Evolutionary conservation across 208 protist species (phyloP), one percentile per base, ranked within the genome.

Genomic region (Acanthamoeba rhysodes): DNA sequence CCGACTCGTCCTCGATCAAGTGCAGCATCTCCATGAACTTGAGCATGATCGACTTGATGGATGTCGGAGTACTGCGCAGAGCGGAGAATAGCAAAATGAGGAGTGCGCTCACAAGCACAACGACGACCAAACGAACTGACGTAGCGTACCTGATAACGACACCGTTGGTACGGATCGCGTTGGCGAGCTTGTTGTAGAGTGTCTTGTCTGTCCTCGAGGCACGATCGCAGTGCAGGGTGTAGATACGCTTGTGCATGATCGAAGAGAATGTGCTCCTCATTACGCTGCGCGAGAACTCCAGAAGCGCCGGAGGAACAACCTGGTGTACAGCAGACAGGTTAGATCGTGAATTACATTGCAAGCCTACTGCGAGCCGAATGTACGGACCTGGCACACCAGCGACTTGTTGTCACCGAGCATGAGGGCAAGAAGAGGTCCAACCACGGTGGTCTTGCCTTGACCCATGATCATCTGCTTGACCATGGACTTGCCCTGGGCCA

Each of bases 381-480:
- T 45, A 45, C 41, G 41, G 70, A 93, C 95, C 95, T 99, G 98
- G 22, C 96, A 98, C 29, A 99, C 98, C n/a, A 99, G 97, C 92
- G 97, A 96, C 93, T 97, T 94, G n/a, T 98, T 98, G 95, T 99
- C 98, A 34, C 98, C 98, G 64, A 99, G 98, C 62, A 99, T 98
- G 29, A 99, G 97, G 29, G 98, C 98, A 37, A 99, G 97, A 88
- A 99, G 95, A 10, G 99, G 99, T 0, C 96, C 98, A 29, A 99
- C 98, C 1, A 99, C 98, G 4, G 98, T 99, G 20, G 99, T 99
- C 97, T 99, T 99, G 91, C 99, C 99, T 64, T 99, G 97, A 32
- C 99, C 99, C 99, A 99, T 99, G 94, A 99, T 99, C 98, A 99
- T 98, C 96, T 99, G 98, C 96, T 99, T 98, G 80, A 99, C 98